A percentile compares a stretch with the other conserved stretches of the same genome.
Evolutionary conservation across 129 eudicot species (phyloP).

Genomic region (Arctium lappa): DNA sequence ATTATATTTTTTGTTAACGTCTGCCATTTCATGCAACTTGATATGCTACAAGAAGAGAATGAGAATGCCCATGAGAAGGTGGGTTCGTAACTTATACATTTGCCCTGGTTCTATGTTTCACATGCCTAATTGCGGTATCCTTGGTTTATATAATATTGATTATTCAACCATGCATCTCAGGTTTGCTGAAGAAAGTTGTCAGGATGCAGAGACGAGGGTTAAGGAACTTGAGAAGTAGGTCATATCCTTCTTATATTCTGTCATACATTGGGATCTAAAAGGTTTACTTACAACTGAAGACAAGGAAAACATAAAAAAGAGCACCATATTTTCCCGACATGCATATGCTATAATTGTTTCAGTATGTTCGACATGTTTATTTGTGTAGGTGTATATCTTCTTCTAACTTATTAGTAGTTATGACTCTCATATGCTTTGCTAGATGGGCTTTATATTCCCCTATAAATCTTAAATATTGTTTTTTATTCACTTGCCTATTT

Average conservation of each 20-base stretch:
- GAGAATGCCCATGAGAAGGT: conserved; percentile 78
- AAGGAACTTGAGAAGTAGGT: conserved; percentile 53
- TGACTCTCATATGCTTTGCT: no score
- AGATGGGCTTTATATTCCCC: not conserved
- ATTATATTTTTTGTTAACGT: conserved; percentile 11
- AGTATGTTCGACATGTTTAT: no score
- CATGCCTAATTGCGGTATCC: not conserved
- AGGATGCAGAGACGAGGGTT: no score
- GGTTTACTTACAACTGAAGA: no score
- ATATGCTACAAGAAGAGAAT: conserved; percentile 96
- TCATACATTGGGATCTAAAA: not conserved
- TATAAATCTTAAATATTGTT: not conserved
- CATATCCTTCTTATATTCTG: conserved; percentile 2
- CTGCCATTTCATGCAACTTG: conserved; percentile 61
- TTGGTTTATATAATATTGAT: conserved; percentile 4
- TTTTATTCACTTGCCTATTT: no score
- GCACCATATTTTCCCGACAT: no score
- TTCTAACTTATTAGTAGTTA: no score
- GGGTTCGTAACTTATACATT: not conserved
- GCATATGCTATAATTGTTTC: no score
- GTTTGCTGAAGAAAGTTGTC: conserved; percentile 76
- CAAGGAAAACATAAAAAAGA: no score
- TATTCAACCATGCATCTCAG: conserved; percentile 54
- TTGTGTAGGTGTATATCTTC: no score
- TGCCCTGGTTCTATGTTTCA: not conserved